Evolutionary conservation across 2,329 filamentous ascomycete genomes (phyloP).

Genomic region (Fusarium sp.): DNA sequence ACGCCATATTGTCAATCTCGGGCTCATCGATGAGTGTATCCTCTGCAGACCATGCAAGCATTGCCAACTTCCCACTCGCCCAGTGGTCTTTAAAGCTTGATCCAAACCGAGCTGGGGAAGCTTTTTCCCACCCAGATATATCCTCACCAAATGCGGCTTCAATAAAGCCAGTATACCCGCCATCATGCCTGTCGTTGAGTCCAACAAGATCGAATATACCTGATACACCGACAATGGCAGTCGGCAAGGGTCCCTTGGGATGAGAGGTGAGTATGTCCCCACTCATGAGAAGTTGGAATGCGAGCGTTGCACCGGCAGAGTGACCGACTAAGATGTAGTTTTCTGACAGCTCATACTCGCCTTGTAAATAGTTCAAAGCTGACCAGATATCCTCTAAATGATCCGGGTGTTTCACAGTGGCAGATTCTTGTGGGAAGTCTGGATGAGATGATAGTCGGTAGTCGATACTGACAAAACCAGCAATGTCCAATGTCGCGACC

Average conservation of each 20-base stretch:
- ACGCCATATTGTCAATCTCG: conserved; percentile 70
- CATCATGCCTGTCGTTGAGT: conserved; percentile 61
- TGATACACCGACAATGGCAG: conserved; percentile 69
- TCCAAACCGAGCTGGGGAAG: conserved; percentile 64
- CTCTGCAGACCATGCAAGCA: conserved; percentile 61
- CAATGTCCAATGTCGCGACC: conserved; percentile 55
- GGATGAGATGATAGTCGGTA: conserved; percentile 71
- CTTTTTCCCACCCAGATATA: conserved; percentile 62
- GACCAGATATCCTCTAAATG: conserved; percentile 69
- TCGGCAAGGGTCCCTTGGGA: conserved; percentile 56
- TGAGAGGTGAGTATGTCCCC: conserved; percentile 46
- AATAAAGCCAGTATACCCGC: conserved; percentile 69
- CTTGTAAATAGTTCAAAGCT: conserved; percentile 63
- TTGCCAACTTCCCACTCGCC: conserved; percentile 49
- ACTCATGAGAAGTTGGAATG: conserved; percentile 69
- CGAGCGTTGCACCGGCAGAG: conserved; percentile 72
- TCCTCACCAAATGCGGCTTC: conserved; percentile 70
- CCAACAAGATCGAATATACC: conserved; percentile 75
- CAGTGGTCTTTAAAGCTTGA: conserved; percentile 58
- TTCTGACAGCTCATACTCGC: conserved; percentile 59
- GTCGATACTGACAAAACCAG: conserved; percentile 73
- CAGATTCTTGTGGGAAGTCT: conserved; percentile 54
- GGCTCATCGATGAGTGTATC: conserved; percentile 66
- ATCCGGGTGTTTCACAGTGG: conserved; percentile 65
- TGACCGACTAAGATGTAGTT: conserved; percentile 72